Evolutionary conservation across 148 eudicot species (phyloP).

Genomic region (Simmondsia chinensis): DNA sequence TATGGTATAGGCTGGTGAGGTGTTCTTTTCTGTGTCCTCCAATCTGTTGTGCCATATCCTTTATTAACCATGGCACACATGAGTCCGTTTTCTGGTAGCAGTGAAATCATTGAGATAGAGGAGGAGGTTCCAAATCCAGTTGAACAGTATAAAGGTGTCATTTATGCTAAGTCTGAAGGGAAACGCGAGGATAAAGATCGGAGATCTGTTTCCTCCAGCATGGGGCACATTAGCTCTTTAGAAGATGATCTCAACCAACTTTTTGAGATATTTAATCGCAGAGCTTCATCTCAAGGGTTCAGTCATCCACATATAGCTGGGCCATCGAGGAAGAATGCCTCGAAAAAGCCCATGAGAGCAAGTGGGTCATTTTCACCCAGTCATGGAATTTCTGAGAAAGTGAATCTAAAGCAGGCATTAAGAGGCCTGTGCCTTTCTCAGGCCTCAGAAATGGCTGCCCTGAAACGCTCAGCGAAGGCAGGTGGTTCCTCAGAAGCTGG

Average conservation of each 20-base stretch:
- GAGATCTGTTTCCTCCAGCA: slow-evolving; percentile 32
- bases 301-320: slow-evolving; percentile 24
- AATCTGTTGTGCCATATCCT: slow-evolving; percentile 5
- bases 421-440: slow-evolving; percentile 92
- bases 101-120: slow-evolving; percentile 65
- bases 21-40: slow-evolving; percentile 2
- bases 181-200: slow-evolving; percentile 31
- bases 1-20: slow-evolving; percentile 1
- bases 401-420: slow-evolving; percentile 79
- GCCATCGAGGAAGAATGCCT: slow-evolving; percentile 38
- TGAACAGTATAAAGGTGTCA: slow-evolving; percentile 21
- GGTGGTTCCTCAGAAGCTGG: slow-evolving; percentile 64
- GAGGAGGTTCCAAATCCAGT: slow-evolving; percentile 32
- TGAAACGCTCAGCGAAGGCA: slow-evolving; percentile 49
- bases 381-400: slow-evolving; percentile 62
- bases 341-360: slow-evolving; percentile 50
- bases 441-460: slow-evolving; percentile 88
- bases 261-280: slow-evolving; percentile 63
- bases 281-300: slow-evolving; percentile 38
- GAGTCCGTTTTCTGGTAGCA: slow-evolving; percentile 40
- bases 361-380: slow-evolving; percentile 49
- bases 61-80: slow-evolving; percentile 26
- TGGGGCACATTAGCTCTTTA: slow-evolving; percentile 36
- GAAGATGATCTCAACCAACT: slow-evolving; percentile 90
- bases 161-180: slow-evolving; percentile 15